Conservation (phyloP, 208 protist species). For the Trypanosomatidae sp. region DNA sequence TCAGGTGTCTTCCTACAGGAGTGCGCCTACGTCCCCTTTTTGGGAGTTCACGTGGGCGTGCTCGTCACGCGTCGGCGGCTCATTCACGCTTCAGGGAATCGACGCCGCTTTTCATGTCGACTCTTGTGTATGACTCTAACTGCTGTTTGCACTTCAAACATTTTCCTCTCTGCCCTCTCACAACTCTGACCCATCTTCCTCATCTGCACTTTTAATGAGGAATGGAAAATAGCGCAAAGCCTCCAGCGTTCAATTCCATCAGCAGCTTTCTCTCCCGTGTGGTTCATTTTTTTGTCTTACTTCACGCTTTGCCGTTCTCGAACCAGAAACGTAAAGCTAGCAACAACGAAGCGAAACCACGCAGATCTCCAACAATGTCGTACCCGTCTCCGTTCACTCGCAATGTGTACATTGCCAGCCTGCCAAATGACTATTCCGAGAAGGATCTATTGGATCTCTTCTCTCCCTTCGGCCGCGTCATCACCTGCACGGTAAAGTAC, state of each 20-base stretch:
- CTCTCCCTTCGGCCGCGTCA: conserved; percentile 60
- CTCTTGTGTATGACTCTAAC: no score
- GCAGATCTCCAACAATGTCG: conserved; percentile 32
- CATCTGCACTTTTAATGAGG: not conserved
- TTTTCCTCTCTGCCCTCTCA: not conserved
- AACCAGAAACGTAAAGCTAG: not conserved
- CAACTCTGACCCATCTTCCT: not conserved
- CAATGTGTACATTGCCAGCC: conserved; percentile 89
- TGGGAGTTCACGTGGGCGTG: not conserved
- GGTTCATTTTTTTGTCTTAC: conserved; percentile 1
- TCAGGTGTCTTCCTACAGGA: not conserved
- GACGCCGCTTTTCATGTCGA: not conserved
- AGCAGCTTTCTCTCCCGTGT: not conserved
- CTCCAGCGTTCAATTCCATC: not conserved
- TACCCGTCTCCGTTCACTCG: conserved; percentile 56
- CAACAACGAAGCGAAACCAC: not conserved
- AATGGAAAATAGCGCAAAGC: not conserved
- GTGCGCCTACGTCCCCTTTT: not conserved
- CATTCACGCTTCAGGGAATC: not conserved
- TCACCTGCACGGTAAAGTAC: conserved; percentile 72
- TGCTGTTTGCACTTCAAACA: not conserved
- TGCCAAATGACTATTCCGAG: conserved; percentile 72
- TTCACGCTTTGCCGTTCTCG: not conserved
- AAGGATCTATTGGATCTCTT: conserved; percentile 73
- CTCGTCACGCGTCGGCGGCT: not conserved